Evolutionary conservation across 768 basidiomycete species (phyloP).

Genomic region (Rhodotorula paludigena): DNA sequence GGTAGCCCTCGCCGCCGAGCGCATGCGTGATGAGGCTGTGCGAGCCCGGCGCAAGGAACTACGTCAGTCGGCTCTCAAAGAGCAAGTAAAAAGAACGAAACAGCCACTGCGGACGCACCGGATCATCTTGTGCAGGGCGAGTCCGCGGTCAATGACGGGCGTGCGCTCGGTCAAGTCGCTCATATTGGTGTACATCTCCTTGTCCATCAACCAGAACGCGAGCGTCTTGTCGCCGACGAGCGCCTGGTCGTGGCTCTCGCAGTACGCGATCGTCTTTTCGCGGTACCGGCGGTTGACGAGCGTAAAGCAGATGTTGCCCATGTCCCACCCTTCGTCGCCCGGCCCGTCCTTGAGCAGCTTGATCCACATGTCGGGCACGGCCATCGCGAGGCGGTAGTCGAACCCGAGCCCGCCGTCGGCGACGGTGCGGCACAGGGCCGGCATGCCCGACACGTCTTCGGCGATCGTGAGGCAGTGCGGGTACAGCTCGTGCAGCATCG

Average conservation of each 20-base stretch:
- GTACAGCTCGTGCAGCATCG: constrained; percentile 74
- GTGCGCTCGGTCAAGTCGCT: constrained; percentile 78
- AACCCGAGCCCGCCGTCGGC: constrained; percentile 85
- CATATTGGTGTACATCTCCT: constrained; percentile 98
- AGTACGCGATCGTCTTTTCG: constrained; percentile 87
- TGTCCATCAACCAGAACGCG: constrained; percentile 99
- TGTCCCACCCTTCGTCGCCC: constrained; percentile 77
- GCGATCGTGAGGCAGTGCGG: constrained; percentile 75
- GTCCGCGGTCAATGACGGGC: constrained; percentile 75
- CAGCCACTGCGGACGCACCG: constrained; percentile 56
- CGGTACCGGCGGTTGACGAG: constrained; percentile 80
- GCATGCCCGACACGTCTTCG: constrained; percentile 99
- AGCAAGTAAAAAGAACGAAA: not conserved
- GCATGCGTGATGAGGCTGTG: constrained; percentile 78
- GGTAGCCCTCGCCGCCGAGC: constrained; percentile 92
- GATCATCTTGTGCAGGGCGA: constrained; percentile 96
- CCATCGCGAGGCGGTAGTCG: constrained; percentile 97
- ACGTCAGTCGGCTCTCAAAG: not conserved
- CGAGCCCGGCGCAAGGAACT: not conserved
- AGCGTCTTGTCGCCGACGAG: constrained; percentile 97
- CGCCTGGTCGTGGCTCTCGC: constrained; percentile 96
- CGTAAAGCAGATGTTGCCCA: constrained; percentile 79
- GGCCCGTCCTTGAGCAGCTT: constrained; percentile 87
- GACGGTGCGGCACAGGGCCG: constrained; percentile 76
- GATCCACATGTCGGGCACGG: constrained; percentile 99